Conservation (phyloP, 306 rosid species). For the Neltuma alba region DNA sequence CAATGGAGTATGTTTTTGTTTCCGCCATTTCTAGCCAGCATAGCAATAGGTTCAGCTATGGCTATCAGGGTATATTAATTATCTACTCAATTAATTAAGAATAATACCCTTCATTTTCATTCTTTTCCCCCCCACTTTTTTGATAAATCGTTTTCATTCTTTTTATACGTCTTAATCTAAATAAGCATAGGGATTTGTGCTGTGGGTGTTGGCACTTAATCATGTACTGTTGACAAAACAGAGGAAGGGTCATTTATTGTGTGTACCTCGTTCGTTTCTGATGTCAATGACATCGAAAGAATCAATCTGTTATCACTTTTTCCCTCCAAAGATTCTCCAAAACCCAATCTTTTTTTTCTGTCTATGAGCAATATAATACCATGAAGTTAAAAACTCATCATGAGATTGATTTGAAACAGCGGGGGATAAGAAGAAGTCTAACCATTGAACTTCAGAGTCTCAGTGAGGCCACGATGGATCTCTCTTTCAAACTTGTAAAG, state of each 20-base stretch:
- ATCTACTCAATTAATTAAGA: not conserved
- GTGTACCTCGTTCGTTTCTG: not conserved
- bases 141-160: not conserved
- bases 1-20: slow-evolving; percentile 39
- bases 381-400: slow-evolving; percentile 14
- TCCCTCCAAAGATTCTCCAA: not conserved
- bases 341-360: slow-evolving; percentile 29
- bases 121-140: not conserved
- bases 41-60: slow-evolving; percentile 5
- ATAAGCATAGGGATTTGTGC: not conserved
- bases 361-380: slow-evolving; percentile 31
- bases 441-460: slow-evolving; percentile 1
- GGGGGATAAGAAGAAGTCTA: not conserved
- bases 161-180: not conserved
- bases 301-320: slow-evolving; percentile 26
- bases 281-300: slow-evolving; percentile 30
- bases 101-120: not conserved
- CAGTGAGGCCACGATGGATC: not conserved
- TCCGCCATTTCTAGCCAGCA: slow-evolving; percentile 32
- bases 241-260: not conserved
- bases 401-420: slow-evolving; percentile 26
- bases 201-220: not conserved
- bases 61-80: not conserved
- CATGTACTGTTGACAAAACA: not conserved
- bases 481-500: not conserved